Conservation (phyloP, 257 asterid species). For the Salvia miltiorrhiza region DNA sequence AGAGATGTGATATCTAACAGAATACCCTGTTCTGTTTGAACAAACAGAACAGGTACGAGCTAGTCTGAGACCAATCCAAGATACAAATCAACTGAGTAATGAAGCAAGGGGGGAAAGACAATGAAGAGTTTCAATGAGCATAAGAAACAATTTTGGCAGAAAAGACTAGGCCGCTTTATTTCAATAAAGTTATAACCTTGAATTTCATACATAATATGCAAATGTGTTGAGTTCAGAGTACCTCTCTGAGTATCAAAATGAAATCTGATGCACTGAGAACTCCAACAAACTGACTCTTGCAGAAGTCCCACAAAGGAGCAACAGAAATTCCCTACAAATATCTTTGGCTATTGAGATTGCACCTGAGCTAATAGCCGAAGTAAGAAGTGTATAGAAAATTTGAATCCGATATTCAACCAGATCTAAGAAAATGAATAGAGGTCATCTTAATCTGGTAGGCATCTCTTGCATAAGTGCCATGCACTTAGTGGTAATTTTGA, state of each 20-base stretch:
- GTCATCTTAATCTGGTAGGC: not conserved
- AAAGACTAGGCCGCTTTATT: not conserved
- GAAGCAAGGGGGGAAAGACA: not conserved
- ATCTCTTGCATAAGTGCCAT: not conserved
- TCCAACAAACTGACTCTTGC: constrained; percentile 64
- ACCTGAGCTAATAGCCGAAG: constrained; percentile 15
- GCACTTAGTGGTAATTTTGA: not conserved
- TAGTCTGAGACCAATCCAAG: not conserved
- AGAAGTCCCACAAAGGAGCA: constrained; percentile 72
- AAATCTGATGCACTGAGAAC: constrained; percentile 73
- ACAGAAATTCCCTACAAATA: constrained; percentile 63
- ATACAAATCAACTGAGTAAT: not conserved
- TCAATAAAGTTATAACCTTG: not conserved
- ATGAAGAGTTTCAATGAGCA: not conserved
- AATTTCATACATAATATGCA: constrained; percentile 9
- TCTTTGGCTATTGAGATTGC: constrained; percentile 24
- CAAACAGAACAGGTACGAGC: not conserved
- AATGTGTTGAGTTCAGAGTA: constrained; percentile 16
- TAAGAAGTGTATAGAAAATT: not conserved
- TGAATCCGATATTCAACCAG: not conserved
- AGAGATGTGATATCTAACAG: not conserved
- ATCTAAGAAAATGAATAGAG: not conserved
- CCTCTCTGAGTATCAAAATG: constrained; percentile 75
- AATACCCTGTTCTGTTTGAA: not conserved
- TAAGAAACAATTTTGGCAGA: not conserved